A percentile compares a stretch with the other conserved stretches of the same genome.
phyloP scores from a whole-genome alignment of 106 monocot species.

The Allium fistulosum region DNA sequence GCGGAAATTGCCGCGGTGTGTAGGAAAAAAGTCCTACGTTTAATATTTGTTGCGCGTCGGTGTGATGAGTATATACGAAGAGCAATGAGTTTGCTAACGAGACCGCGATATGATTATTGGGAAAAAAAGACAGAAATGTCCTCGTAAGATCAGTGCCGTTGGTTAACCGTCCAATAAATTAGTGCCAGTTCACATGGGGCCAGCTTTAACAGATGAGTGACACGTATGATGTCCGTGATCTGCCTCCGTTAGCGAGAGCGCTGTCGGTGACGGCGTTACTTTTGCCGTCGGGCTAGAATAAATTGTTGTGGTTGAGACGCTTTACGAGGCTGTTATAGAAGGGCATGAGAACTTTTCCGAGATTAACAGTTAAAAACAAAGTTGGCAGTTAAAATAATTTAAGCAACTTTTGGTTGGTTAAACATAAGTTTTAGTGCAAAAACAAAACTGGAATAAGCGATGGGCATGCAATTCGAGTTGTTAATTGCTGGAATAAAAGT shows the following conservation, averaged over 20 bases:
- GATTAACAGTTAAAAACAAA: not conserved
- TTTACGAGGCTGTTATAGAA: not conserved
- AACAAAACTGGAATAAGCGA: no score
- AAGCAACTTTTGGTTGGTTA: no score
- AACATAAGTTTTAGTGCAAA: no score
- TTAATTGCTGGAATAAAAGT: no score
- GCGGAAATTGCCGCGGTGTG: not conserved
- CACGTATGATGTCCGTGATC: constrained; percentile 2
- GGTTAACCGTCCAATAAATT: not conserved
- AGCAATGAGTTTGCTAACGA: constrained; percentile 2
- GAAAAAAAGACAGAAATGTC: not conserved
- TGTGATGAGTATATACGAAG: constrained; percentile 11
- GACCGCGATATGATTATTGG: no score
- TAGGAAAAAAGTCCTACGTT: not conserved
- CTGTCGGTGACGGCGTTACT: constrained; percentile 12
- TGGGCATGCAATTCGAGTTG: no score
- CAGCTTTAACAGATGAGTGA: not conserved
- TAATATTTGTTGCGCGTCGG: constrained; percentile 3
- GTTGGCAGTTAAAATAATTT: no score
- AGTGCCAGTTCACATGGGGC: not conserved
- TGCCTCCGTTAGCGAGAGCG: not conserved
- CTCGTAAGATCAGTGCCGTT: constrained; percentile 10
- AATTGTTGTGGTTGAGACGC: no score
- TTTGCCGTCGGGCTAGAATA: not conserved
- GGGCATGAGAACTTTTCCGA: not conserved